Evolutionary conservation across 2,329 filamentous ascomycete species (phyloP), one percentile per base, ranked within the genome.

Genomic region (Aphanoascus verrucosus): DNA sequence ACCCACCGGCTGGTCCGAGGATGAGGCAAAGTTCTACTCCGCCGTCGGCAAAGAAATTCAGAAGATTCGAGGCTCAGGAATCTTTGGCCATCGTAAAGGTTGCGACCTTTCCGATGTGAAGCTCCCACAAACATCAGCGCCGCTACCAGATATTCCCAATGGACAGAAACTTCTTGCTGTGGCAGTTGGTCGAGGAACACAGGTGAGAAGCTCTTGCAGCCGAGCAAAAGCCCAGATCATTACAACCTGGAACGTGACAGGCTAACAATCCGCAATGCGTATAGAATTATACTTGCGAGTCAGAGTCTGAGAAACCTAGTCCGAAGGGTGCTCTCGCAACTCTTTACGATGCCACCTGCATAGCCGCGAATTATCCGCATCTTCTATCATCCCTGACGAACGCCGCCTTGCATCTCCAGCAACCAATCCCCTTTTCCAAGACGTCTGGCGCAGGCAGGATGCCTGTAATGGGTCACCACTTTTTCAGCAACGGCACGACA

Each of bases 221-320:
- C 38, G 15, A 3, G 14, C 12, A 32, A 23, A n/a, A n/a, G n/a
- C n/a, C 46, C 47, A 12, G 12, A 31, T 31, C 8, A 9, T 20
- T 31, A 38, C 7, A 9, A 12, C n/a, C 8, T 32, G 1, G 7
- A 19, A 9, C 14, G 7, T 47, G 23, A 32, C 17, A 32, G 31
- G 28, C 44, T 53, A 19, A 55, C 46, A 32, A 38, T 42, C 34
- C 34, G 34, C 37, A 31, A 2, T 37, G 31, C 12, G 17, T 20
- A 49, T 38, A 96, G 73, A 96, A 96, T 77, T 97, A 96, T 75
- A 94, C 88, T 49, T 96, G 91, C 75, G 74, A 79, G 55, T 79
- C 85, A 61, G 65, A 79, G 1, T 78, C 78, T 2, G 78, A 81
- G 0, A 72, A 71, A 0, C 90, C 91, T 12, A 75, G 74, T 8